These are phyloP conservation scores for Nakazawaea ambrosiae DNA, from an alignment of 805 yeast genomes.

Conservation along the genomic window DNA sequence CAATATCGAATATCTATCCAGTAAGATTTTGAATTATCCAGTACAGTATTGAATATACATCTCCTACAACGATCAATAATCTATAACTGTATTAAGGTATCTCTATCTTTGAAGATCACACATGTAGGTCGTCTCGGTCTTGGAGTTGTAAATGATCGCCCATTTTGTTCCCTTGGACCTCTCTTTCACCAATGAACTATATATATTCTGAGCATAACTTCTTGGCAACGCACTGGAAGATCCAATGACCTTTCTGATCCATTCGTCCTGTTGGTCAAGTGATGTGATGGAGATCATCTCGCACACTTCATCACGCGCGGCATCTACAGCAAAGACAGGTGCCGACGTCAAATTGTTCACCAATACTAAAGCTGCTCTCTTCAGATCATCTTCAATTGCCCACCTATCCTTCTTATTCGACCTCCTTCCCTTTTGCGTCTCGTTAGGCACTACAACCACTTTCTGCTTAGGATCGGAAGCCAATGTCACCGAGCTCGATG, in stretches of 20 bases:
- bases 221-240: slow-evolving; percentile 73
- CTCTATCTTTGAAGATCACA: slow-evolving; percentile 57
- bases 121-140: slow-evolving; percentile 62
- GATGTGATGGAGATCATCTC: slow-evolving; percentile 79
- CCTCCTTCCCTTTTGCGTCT: slow-evolving; percentile 71
- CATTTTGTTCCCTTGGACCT: slow-evolving; percentile 62
- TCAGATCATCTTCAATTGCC: slow-evolving; percentile 69
- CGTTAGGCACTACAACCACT: slow-evolving; percentile 71
- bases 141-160: slow-evolving; percentile 75
- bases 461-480: slow-evolving; percentile 37
- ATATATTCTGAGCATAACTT: slow-evolving; percentile 71
- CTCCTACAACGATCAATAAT: no score
- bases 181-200: slow-evolving; percentile 68
- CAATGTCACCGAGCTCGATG: slow-evolving; percentile 15
- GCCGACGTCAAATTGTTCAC: slow-evolving; percentile 52
- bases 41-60: no score
- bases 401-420: slow-evolving; percentile 70
- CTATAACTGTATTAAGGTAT: no score
- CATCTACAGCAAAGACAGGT: slow-evolving; percentile 72
- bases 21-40: no score
- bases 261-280: slow-evolving; percentile 69
- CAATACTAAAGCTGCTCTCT: slow-evolving; percentile 47
- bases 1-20: no score
- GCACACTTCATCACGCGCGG: slow-evolving; percentile 69
- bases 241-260: slow-evolving; percentile 79